A percentile compares a stretch with the other conserved stretches of the same genome.
These are phyloP conservation scores for Eucalyptus sp. DNA, from an alignment of 345 rosid genomes.

Conservation along the genomic window DNA sequence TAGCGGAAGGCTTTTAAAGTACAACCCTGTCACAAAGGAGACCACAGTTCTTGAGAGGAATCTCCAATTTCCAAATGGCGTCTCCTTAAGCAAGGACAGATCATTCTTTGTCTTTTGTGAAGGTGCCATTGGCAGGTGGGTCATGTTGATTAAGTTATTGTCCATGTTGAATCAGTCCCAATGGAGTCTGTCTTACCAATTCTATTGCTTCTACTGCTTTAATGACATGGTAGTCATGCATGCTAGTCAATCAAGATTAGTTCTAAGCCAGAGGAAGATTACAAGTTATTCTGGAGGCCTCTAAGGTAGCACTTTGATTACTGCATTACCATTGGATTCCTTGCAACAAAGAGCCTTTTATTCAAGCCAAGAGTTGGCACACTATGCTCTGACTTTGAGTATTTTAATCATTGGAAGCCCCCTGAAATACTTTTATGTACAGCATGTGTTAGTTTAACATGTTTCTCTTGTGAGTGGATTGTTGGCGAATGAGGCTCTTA, in stretches of 20 bases:
- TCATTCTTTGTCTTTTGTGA: conserved; percentile 70
- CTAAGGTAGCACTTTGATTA: neutral
- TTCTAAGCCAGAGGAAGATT: neutral
- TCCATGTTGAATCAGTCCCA: neutral
- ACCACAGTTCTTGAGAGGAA: conserved; percentile 55
- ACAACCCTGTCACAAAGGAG: conserved; percentile 52
- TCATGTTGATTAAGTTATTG: neutral
- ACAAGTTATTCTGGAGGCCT: neutral
- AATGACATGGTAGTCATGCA: neutral
- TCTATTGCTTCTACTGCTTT: neutral
- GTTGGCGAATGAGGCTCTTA: neutral
- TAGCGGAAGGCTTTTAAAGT: conserved; percentile 70
- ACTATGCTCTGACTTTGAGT: neutral
- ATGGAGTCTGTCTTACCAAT: neutral
- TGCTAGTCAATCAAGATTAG: neutral
- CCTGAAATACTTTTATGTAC: neutral
- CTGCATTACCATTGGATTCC: neutral
- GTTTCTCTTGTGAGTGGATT: neutral
- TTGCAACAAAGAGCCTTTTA: neutral
- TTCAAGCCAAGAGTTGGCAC: neutral
- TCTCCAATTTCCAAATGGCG: conserved; percentile 81
- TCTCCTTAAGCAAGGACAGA: conserved; percentile 81
- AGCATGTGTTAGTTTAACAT: neutral
- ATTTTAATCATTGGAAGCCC: neutral
- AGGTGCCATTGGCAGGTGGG: conserved; percentile 56